phyloP scores from a whole-genome alignment of 1,139 yeast species.

The Geotrichum aggregatum region DNA sequence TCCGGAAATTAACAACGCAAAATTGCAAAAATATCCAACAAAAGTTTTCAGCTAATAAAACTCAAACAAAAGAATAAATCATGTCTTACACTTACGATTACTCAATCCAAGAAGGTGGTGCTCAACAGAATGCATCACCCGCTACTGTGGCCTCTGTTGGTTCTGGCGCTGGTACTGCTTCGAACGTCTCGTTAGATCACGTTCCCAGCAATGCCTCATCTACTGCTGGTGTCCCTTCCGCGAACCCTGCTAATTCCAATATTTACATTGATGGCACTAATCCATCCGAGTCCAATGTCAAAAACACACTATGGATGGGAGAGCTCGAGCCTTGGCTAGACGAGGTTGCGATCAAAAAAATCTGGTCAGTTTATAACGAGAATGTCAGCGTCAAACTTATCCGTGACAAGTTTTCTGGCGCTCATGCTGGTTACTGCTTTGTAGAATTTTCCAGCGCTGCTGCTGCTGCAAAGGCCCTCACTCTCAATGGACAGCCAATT shows the following conservation, averaged over 20 bases:
- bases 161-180: neutral
- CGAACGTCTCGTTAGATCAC: neutral
- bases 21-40: neutral
- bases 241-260: neutral
- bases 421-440: slow-evolving; percentile 78
- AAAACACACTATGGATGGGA: slow-evolving; percentile 78
- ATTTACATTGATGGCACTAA: neutral
- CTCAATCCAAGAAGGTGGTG: slow-evolving; percentile 8
- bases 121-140: neutral
- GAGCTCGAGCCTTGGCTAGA: slow-evolving; percentile 86
- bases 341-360: slow-evolving; percentile 58
- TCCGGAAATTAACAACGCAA: neutral
- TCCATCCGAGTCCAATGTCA: slow-evolving; percentile 13
- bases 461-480: slow-evolving; percentile 63
- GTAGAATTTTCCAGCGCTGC: slow-evolving; percentile 68
- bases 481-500: slow-evolving; percentile 63
- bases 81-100: slow-evolving; percentile 14
- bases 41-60: slow-evolving; percentile 1
- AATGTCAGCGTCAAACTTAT: slow-evolving; percentile 57
- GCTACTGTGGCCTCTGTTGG: slow-evolving; percentile 1
- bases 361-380: slow-evolving; percentile 60
- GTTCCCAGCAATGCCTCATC: neutral
- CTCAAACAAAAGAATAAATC: slow-evolving; percentile 2
- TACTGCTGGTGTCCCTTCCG: neutral
- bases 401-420: slow-evolving; percentile 46